phyloP scores from a whole-genome alignment of 208 protist genomes.

The Leishmania lainsoni region DNA sequence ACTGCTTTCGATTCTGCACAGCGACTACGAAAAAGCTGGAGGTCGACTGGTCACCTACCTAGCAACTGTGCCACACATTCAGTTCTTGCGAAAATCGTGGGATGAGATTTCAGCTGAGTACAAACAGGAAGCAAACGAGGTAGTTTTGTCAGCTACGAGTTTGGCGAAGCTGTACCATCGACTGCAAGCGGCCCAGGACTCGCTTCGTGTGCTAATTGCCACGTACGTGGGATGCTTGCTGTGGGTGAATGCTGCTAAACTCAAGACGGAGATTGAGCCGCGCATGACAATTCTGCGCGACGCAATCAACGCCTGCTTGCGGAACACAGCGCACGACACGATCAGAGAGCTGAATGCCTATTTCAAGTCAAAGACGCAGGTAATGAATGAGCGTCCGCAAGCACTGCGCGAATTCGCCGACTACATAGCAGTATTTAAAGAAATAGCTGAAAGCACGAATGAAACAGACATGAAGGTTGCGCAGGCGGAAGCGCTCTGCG shows the following conservation, averaged over 20 bases:
- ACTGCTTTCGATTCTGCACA: conserved; percentile 63
- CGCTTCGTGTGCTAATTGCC: conserved; percentile 85
- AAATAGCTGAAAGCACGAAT: conserved; percentile 49
- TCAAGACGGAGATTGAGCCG: conserved; percentile 90
- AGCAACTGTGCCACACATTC: conserved; percentile 81
- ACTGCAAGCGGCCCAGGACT: conserved; percentile 82
- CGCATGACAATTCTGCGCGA: conserved; percentile 79
- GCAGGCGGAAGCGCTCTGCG: conserved; percentile 87
- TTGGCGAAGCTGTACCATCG: conserved; percentile 78
- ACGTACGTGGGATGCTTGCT: conserved; percentile 88
- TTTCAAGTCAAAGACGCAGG: conserved; percentile 88
- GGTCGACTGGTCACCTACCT: conserved; percentile 79
- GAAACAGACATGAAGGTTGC: conserved; percentile 67
- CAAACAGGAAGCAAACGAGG: conserved; percentile 67
- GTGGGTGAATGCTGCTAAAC: conserved; percentile 90
- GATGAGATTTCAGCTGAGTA: conserved; percentile 69
- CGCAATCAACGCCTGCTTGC: conserved; percentile 76
- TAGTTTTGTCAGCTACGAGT: conserved; percentile 49
- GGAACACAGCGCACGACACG: conserved; percentile 55
- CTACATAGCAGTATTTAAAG: conserved; percentile 86
- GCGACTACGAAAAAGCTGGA: conserved; percentile 85
- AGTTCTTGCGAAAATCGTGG: conserved; percentile 90
- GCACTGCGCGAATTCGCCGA: conserved; percentile 82
- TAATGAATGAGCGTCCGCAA: conserved; percentile 79
- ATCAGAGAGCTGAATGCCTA: conserved; percentile 80